Percentiles rank a stretch among this genome's conserved stretches.
phyloP scores from a whole-genome alignment of 2,329 filamentous ascomycete species.

The Sclerotinia sclerotiorum region DNA sequence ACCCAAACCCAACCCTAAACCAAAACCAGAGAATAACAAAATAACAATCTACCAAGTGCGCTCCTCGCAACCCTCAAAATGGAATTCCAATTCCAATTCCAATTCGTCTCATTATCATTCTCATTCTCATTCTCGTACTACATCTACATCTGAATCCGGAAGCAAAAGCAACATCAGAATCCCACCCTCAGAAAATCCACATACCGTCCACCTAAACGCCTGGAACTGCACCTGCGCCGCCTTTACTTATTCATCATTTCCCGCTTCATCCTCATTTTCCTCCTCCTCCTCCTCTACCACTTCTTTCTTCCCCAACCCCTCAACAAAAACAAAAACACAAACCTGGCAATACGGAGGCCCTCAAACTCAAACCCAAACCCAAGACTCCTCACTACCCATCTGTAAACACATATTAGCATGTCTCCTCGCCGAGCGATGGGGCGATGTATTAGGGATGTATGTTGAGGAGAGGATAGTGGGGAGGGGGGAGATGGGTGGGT shows the following conservation, averaged over 20 bases:
- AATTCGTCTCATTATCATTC: slow-evolving; percentile 27
- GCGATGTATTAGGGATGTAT: slow-evolving; percentile 53
- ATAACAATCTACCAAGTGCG: slow-evolving; percentile 31
- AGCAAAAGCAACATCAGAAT: not conserved
- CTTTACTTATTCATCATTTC: slow-evolving; percentile 74
- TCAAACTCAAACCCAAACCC: not conserved
- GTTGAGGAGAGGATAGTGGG: slow-evolving; percentile 56
- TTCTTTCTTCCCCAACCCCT: not conserved
- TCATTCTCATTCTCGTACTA: too few relatives aligned
- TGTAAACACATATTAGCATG: slow-evolving; percentile 93
- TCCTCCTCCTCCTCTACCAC: too few relatives aligned
- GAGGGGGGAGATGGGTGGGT: slow-evolving; percentile 70
- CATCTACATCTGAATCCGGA: not conserved
- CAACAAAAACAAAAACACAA: too few relatives aligned
- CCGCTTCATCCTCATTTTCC: slow-evolving; percentile 30
- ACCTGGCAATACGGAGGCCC: slow-evolving; percentile 50
- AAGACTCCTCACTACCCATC: slow-evolving; percentile 47
- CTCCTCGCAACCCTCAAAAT: slow-evolving; percentile 39
- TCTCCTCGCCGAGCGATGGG: slow-evolving; percentile 68
- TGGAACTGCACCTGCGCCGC: slow-evolving; percentile 92
- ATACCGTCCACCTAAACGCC: slow-evolving; percentile 69
- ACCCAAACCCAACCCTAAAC: not conserved
- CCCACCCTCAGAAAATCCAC: slow-evolving; percentile 43
- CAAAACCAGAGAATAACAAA: not conserved
- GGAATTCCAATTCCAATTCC: slow-evolving; percentile 39